Base-by-base conservation (phyloP, 495 filamentous ascomycete genomes). In the Aspergillus carlsbadensis region DNA sequence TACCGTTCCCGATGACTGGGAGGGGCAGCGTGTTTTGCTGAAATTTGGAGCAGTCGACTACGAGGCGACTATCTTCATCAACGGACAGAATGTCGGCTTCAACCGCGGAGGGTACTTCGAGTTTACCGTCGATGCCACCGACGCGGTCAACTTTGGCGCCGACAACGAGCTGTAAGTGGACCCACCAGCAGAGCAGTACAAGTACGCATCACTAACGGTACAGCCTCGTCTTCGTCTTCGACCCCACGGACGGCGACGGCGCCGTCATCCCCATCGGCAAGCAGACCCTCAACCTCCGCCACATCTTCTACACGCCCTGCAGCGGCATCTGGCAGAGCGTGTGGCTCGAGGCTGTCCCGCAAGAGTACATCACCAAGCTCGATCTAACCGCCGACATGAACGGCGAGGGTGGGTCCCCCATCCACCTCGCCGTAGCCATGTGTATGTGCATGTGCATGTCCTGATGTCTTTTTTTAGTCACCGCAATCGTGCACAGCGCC, bases 31-130 rank as follows among this genome's bases (percentile, higher is more conserved):
- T 0, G 69, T 86, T 4, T 50, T 87, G 49, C 72, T 89, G n/a
- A 82, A 87, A 47, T 89, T 89, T 50, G 86, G 81, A 40, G 86
- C 86, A 1, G 83, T 88, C 10, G 86, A 89, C 57, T 84, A 88
- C 57, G 78, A 87, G 58, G 81, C 86, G 0, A 84, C 81, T 0
- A 81, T 89, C 1, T 85, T 81, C 47, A 70, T 89, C 61, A 88
- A 89, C 54, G 82, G 82, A 0, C 48, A 76, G 31, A 48, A 81
- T 8, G 78, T 76, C 8, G 80, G 74, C 4, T 79, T 76, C 48
- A 73, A 89, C 45, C 73, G 72, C 13, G 86, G 86, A 21, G 86
- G 86, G 2, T 88, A 87, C 61, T 85, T 77, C 57, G 73, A 77
- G 6, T 88, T 88, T 60, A 70, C 71, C 0, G 58, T 87, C 17